Evolutionary conservation across 2,329 filamentous ascomycete genomes (phyloP).

Genomic region (Alternaria alternata): DNA sequence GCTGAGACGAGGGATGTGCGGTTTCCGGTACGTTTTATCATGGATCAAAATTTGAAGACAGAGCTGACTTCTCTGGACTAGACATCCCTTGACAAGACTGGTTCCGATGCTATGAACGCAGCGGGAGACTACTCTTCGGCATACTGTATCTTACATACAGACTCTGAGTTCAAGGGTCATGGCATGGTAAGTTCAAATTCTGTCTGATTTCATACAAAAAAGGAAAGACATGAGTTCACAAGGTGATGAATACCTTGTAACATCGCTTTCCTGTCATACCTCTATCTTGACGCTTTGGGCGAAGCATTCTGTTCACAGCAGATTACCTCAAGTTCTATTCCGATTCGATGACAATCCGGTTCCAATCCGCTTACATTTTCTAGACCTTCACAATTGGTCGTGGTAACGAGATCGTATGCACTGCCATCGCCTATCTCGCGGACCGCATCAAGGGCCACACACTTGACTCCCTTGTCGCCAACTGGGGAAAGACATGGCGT

Average conservation of each 20-base stretch:
- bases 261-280: background rate
- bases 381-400: constrained; percentile 83
- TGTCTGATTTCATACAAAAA: background rate
- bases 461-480: constrained; percentile 75
- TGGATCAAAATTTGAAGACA: background rate
- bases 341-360: background rate
- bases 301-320: background rate
- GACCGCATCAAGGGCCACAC: constrained; percentile 78
- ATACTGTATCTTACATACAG: constrained; percentile 91
- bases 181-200: constrained; percentile 73
- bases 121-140: constrained; percentile 91
- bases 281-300: background rate
- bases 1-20: constrained; percentile 59
- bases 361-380: background rate
- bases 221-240: background rate
- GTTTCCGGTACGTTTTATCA: constrained; percentile 53
- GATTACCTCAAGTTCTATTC: background rate
- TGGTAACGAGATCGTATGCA: constrained; percentile 91
- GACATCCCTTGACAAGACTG: constrained; percentile 96
- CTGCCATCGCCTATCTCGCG: constrained; percentile 80
- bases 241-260: background rate
- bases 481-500: constrained; percentile 91
- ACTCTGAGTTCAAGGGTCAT: constrained; percentile 74
- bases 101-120: constrained; percentile 95
- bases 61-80: constrained; percentile 30